Conservation (phyloP, 768 basidiomycete species). For the Boletus vermiculosoides region DNA sequence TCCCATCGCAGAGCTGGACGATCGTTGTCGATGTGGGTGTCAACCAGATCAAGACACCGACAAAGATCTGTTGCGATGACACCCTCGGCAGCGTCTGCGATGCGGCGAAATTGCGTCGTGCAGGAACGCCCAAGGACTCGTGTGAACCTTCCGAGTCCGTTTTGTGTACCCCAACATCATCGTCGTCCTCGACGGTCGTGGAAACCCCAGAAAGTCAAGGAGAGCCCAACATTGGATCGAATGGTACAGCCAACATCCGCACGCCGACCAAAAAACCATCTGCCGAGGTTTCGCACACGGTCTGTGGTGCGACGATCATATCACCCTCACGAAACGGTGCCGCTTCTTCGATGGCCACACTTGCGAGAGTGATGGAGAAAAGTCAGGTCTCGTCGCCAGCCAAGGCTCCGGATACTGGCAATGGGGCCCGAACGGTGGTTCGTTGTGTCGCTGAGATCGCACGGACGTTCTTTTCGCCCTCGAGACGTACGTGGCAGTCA, state of each 20-base stretch:
- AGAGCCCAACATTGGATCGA: neutral
- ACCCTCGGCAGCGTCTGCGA: neutral
- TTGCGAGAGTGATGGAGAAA: neutral
- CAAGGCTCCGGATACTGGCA: no score
- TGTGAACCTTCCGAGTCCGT: neutral
- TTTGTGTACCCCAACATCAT: neutral
- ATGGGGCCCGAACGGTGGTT: neutral
- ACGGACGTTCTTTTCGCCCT: neutral
- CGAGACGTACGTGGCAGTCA: neutral
- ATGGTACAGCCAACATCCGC: neutral
- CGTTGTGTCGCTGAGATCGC: neutral
- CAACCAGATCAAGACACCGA: neutral
- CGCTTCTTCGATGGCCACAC: neutral
- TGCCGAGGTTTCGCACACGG: neutral
- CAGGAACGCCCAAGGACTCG: no score
- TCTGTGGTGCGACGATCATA: neutral
- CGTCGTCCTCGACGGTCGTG: neutral
- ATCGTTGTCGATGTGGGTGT: neutral
- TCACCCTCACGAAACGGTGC: neutral
- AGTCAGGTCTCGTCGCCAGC: no score
- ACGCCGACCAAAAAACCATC: neutral
- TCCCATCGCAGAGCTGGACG: conserved; percentile 7
- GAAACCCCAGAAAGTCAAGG: neutral
- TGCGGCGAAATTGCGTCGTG: neutral
- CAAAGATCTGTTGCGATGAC: neutral